A percentile compares a stretch with the other conserved stretches of the same genome.
Conservation (phyloP, 441 rosid species). For the Pelargonium australe region DNA sequence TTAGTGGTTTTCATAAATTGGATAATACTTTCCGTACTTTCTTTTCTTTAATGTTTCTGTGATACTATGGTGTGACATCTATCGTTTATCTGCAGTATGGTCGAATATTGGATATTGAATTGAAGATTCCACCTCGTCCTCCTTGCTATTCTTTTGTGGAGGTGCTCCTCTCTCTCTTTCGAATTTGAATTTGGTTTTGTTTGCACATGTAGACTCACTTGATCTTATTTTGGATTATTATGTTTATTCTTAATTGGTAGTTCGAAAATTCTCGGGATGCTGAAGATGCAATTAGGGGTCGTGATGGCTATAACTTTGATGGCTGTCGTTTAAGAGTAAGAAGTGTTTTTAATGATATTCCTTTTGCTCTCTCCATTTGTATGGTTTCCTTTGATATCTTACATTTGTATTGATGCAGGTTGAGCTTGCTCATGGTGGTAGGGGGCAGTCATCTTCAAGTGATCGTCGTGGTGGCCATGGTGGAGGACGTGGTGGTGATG, state of each 20-base stretch:
- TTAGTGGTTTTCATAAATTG: background rate
- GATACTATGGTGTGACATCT: background rate
- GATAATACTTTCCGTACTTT: background rate
- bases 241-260: constrained; percentile 32
- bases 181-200: background rate
- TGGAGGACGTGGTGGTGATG: constrained; percentile 43
- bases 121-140: constrained; percentile 93
- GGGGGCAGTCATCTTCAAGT: constrained; percentile 67
- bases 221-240: constrained; percentile 7
- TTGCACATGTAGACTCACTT: constrained; percentile 1
- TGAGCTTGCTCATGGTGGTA: constrained; percentile 97
- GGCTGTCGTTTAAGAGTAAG: constrained; percentile 84
- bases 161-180: constrained; percentile 30
- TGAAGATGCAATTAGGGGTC: constrained; percentile 87
- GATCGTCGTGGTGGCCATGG: constrained; percentile 76
- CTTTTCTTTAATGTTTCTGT: background rate
- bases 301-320: constrained; percentile 91
- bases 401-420: constrained; percentile 41
- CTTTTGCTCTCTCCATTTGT: background rate
- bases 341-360: constrained; percentile 15
- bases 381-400: constrained; percentile 13
- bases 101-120: constrained; percentile 75
- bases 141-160: constrained; percentile 93
- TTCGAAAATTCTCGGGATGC: constrained; percentile 85
- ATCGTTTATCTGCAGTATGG: constrained; percentile 53